phyloP scores from a whole-genome alignment of 1,284 basidiomycete genomes.

The Puccinia sorghi region DNA sequence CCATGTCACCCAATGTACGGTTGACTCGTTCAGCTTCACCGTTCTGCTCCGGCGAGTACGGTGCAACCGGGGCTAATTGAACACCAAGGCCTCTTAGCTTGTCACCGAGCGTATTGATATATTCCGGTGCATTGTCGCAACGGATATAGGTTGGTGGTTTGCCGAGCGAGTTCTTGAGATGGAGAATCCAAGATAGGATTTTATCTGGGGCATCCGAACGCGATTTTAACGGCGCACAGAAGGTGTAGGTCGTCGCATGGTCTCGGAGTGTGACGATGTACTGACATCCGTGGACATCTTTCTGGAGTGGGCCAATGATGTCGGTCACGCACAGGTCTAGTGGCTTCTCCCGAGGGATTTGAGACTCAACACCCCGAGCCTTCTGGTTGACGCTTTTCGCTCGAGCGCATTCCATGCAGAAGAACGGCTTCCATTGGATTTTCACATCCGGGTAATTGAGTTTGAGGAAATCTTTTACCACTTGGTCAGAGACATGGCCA shows the following conservation, averaged over 20 bases:
- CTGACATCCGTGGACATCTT: background rate
- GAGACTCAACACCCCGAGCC: background rate
- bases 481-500: background rate
- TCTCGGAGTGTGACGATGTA: background rate
- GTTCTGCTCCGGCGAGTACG: background rate
- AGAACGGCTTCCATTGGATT: background rate
- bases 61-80: background rate
- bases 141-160: background rate
- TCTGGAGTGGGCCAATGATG: background rate
- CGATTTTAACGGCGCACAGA: background rate
- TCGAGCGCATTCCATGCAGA: background rate
- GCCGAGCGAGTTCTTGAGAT: background rate
- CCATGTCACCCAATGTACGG: conserved; percentile 13
- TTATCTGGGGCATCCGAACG: background rate
- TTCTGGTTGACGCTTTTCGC: background rate
- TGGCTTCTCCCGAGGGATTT: background rate
- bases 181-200: background rate
- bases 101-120: too few relatives aligned
- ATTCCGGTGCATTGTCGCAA: too few relatives aligned
- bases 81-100: background rate
- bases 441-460: background rate
- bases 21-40: conserved; percentile 22
- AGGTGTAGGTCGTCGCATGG: background rate
- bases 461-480: background rate
- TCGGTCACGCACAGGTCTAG: background rate